Percentiles rank a stretch among this genome's conserved stretches.
phyloP scores from a whole-genome alignment of 257 asterid genomes.

The Anisodus tanguticus region DNA sequence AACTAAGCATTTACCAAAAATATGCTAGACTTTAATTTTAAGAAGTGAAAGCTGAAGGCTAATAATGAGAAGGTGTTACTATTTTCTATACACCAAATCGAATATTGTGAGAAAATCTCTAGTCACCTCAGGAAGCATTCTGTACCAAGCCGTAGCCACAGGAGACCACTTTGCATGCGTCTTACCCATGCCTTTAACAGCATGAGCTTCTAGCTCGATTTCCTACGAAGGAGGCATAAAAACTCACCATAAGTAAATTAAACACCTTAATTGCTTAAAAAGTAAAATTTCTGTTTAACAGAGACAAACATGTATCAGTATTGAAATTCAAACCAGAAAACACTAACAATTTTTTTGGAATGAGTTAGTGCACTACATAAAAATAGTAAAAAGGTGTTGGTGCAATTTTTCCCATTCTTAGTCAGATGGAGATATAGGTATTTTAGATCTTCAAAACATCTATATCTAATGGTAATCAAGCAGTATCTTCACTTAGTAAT shows the following conservation, averaged over 20 bases:
- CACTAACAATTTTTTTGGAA: background rate
- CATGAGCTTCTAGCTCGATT: slow-evolving; percentile 97
- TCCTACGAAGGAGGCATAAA: slow-evolving; percentile 55
- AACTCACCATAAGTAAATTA: background rate
- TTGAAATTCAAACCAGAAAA: background rate
- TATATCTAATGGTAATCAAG: background rate
- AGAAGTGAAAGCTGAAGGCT: background rate
- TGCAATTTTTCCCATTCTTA: background rate
- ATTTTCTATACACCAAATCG: background rate
- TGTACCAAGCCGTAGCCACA: slow-evolving; percentile 97
- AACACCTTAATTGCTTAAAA: background rate
- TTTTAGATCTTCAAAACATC: background rate
- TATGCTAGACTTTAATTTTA: background rate
- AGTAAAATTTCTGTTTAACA: background rate
- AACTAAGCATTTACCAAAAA: background rate
- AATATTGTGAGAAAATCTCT: background rate
- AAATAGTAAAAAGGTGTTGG: background rate
- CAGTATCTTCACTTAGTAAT: slow-evolving; percentile 1
- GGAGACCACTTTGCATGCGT: slow-evolving; percentile 99
- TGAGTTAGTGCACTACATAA: background rate
- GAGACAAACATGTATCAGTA: background rate
- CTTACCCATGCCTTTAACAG: slow-evolving; percentile 93
- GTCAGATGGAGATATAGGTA: background rate
- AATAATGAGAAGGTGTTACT: background rate
- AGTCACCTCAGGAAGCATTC: slow-evolving; percentile 97